Conservation (phyloP, 331 rosid species). For the Stylosanthes scabra region DNA sequence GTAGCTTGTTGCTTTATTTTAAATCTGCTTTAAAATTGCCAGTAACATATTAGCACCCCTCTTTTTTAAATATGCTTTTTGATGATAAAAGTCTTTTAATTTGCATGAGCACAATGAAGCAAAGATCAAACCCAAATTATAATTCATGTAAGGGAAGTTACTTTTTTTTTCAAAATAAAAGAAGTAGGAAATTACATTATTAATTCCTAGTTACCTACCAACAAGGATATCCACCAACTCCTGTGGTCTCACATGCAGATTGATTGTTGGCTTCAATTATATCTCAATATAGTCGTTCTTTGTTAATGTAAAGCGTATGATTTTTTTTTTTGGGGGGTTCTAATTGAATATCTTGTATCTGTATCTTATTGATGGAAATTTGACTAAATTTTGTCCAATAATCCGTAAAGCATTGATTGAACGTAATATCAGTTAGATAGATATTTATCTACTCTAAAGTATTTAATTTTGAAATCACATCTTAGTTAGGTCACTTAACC, state of each 20-base stretch:
- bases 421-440: not conserved
- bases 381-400: too few relatives aligned
- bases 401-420: not conserved
- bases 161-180: too few relatives aligned
- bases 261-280: conserved; percentile 10
- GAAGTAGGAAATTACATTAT: too few relatives aligned
- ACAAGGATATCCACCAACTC: conserved; percentile 2
- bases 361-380: too few relatives aligned
- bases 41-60: conserved; percentile 21
- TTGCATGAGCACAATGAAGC: conserved; percentile 5
- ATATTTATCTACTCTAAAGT: not conserved
- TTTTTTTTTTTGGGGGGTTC: too few relatives aligned
- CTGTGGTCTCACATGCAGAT: not conserved
- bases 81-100: not conserved
- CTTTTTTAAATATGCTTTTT: conserved; percentile 26
- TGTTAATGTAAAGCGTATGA: conserved; percentile 3
- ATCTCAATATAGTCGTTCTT: conserved; percentile 2
- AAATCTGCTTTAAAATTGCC: conserved; percentile 34
- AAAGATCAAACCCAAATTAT: not conserved
- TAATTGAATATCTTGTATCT: too few relatives aligned
- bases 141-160: too few relatives aligned
- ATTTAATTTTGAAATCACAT: conserved; percentile 26
- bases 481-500: not conserved
- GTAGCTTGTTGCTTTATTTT: conserved; percentile 27
- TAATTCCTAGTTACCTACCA: conserved; percentile 28